A percentile compares a stretch with the other conserved stretches of the same genome.
phyloP scores from a whole-genome alignment of 164 flowering plant species.

The Vitis labrusca region DNA sequence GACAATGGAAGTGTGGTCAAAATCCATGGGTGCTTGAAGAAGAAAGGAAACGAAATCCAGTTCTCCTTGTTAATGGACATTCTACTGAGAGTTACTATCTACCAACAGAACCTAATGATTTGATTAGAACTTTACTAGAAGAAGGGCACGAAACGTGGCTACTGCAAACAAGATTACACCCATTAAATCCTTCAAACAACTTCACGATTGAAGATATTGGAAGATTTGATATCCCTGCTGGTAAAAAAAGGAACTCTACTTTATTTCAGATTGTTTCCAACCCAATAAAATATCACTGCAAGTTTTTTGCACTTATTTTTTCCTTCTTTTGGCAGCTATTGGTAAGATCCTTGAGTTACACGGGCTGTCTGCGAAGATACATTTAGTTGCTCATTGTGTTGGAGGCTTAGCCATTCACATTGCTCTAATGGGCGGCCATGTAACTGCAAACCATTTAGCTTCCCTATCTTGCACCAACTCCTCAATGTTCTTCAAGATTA shows the following conservation, averaged over 20 bases:
- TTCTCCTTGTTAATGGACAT: constrained; percentile 57
- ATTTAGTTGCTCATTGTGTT: constrained; percentile 61
- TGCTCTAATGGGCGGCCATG: constrained; percentile 65
- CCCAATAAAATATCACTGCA: neutral
- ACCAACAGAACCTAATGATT: constrained; percentile 61
- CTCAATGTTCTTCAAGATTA: constrained; percentile 64
- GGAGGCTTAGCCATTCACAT: constrained; percentile 64
- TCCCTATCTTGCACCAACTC: constrained; percentile 63
- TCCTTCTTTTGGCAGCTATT: constrained; percentile 29
- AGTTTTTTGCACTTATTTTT: neutral
- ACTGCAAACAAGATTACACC: constrained; percentile 54
- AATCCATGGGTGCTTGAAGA: constrained; percentile 15
- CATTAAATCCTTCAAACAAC: constrained; percentile 40
- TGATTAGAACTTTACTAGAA: constrained; percentile 51
- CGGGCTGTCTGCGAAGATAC: constrained; percentile 33
- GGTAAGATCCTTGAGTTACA: constrained; percentile 41
- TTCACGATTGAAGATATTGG: constrained; percentile 61
- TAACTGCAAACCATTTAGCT: constrained; percentile 38
- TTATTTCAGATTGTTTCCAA: too few relatives aligned
- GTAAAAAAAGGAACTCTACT: constrained; percentile 17
- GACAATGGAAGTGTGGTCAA: constrained; percentile 38
- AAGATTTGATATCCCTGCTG: constrained; percentile 60
- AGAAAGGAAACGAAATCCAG: constrained; percentile 32
- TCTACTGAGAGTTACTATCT: constrained; percentile 53
- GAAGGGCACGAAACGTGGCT: constrained; percentile 56